Percentiles rank a stretch among this genome's conserved stretches.
Evolutionary conservation across 306 rosid species (phyloP).

Genomic region (Geum urbanum): DNA sequence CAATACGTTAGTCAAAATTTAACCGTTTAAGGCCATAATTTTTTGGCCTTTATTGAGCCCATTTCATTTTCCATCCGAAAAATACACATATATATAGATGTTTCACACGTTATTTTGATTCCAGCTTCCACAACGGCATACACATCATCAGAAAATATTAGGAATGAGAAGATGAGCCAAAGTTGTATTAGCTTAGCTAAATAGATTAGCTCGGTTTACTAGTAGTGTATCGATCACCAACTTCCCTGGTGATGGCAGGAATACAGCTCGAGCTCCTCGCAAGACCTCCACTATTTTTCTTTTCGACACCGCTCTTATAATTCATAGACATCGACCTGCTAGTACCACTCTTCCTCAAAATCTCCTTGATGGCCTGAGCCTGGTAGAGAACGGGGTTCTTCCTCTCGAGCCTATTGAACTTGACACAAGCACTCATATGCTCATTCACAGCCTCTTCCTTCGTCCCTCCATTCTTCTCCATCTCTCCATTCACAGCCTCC

Average conservation of each 20-base stretch:
- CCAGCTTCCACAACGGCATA: not conserved
- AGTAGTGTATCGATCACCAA: not conserved
- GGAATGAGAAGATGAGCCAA: not conserved
- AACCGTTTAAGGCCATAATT: too few relatives aligned
- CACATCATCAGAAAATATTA: not conserved
- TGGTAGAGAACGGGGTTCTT: slow-evolving; percentile 44
- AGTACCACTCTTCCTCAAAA: slow-evolving; percentile 36
- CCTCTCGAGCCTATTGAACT: slow-evolving; percentile 52
- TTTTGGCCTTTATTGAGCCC: too few relatives aligned
- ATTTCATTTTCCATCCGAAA: too few relatives aligned
- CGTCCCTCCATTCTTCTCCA: slow-evolving; percentile 43
- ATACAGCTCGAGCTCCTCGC: slow-evolving; percentile 47
- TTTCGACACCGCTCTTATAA: slow-evolving; percentile 15
- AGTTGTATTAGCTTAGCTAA: too few relatives aligned
- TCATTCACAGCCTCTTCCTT: slow-evolving; percentile 43
- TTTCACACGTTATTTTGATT: too few relatives aligned
- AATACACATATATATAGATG: too few relatives aligned
- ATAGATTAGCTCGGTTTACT: not conserved
- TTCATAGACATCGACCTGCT: slow-evolving; percentile 27
- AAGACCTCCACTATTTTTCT: not conserved
- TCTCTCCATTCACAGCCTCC: slow-evolving; percentile 55
- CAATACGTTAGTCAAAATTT: too few relatives aligned
- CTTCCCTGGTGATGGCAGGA: slow-evolving; percentile 33
- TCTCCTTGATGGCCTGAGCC: slow-evolving; percentile 48
- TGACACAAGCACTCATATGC: slow-evolving; percentile 47